Conservation (phyloP, 2,329 filamentous ascomycete species). For the Trichoderma hamatum region DNA sequence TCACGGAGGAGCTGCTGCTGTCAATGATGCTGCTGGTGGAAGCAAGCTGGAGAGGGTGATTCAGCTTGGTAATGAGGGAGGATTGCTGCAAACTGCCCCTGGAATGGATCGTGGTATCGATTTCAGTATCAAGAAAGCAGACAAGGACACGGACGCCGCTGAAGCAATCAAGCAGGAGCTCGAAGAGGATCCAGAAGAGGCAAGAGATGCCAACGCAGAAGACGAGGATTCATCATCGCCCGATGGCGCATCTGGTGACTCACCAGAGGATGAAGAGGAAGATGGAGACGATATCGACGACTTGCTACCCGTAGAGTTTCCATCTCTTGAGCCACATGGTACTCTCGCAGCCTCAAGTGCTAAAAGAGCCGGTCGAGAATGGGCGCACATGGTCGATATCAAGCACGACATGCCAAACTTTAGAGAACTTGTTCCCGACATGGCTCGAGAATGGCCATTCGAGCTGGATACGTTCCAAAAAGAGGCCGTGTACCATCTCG, state of each 20-base stretch:
- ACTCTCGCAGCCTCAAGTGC: constrained; percentile 70
- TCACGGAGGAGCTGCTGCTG: constrained; percentile 53
- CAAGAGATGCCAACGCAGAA: constrained; percentile 34
- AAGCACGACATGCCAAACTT: constrained; percentile 95
- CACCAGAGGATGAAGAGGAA: constrained; percentile 47
- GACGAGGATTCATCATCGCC: constrained; percentile 36
- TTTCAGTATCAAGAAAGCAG: constrained; percentile 61
- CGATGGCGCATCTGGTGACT: constrained; percentile 34
- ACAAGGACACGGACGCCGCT: constrained; percentile 62
- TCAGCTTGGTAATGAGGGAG: constrained; percentile 74
- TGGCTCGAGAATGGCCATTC: constrained; percentile 95
- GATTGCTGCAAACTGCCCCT: constrained; percentile 78
- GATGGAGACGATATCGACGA: constrained; percentile 75
- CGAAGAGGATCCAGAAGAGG: constrained; percentile 53
- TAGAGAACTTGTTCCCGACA: constrained; percentile 87
- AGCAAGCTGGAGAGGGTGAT: constrained; percentile 81
- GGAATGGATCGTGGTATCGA: constrained; percentile 79
- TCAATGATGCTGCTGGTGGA: constrained; percentile 47
- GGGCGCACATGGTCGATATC: constrained; percentile 98
- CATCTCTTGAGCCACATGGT: constrained; percentile 83
- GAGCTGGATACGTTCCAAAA: constrained; percentile 98
- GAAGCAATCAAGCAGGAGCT: constrained; percentile 70
- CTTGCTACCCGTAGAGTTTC: constrained; percentile 88
- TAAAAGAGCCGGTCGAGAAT: constrained; percentile 79
- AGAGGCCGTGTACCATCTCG: constrained; percentile 95